Percentiles rank a stretch among this genome's conserved stretches.
These are phyloP conservation scores for Phytophthora citricola DNA, from an alignment of 352 stramenopile species.

Conservation along the genomic window DNA sequence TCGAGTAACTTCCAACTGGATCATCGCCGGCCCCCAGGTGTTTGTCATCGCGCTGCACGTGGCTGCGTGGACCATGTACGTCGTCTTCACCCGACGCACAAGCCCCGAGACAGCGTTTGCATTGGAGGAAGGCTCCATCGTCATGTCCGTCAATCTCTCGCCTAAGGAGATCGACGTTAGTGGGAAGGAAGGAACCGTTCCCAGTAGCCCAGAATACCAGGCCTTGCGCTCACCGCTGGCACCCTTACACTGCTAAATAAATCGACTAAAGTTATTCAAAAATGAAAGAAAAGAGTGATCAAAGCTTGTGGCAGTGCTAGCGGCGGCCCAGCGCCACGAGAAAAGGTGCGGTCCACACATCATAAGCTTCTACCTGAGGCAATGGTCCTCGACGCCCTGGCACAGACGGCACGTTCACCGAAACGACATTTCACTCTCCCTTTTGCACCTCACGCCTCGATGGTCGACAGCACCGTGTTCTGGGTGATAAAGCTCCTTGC, in stretches of 20 bases:
- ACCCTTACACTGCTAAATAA: constrained; percentile 14
- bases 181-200: constrained; percentile 7
- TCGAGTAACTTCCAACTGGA: constrained; percentile 53
- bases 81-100: constrained; percentile 30
- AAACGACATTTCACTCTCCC: constrained; percentile 6
- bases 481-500: constrained; percentile 35
- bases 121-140: constrained; percentile 19
- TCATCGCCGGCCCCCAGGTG: constrained; percentile 57
- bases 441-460: constrained; percentile 7
- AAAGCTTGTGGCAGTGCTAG: neutral
- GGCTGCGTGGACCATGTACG: constrained; percentile 41
- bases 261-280: constrained; percentile 1
- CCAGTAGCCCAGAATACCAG: constrained; percentile 29
- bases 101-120: constrained; percentile 1
- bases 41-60: constrained; percentile 48
- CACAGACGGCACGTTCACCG: neutral
- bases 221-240: constrained; percentile 26
- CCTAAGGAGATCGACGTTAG: constrained; percentile 20
- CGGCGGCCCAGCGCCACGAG: no score
- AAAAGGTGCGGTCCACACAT: constrained; percentile 1
- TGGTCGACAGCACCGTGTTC: constrained; percentile 24
- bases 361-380: neutral
- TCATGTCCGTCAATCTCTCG: constrained; percentile 23
- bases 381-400: neutral
- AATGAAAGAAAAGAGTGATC: constrained; percentile 6